A percentile compares a stretch with the other conserved stretches of the same genome.
These are phyloP conservation scores for Knoxia roxburghii DNA, from an alignment of 257 asterid species.

Conservation along the genomic window DNA sequence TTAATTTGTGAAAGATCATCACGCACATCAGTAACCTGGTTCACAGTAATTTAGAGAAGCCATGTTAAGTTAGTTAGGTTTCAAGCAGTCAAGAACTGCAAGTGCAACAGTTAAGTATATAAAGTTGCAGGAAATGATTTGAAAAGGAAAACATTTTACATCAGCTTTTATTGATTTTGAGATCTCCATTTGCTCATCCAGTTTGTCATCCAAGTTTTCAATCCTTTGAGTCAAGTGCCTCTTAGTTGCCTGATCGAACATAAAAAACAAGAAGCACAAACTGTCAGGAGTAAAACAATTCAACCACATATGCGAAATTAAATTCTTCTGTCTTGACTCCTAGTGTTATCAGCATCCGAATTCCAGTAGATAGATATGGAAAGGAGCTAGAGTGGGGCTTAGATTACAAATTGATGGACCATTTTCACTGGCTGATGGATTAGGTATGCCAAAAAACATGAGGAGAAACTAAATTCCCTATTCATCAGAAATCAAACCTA, in stretches of 20 bases:
- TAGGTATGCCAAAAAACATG: slow-evolving; percentile 13
- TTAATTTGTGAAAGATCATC: slow-evolving; percentile 61
- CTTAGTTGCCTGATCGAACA: slow-evolving; percentile 62
- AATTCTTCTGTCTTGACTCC: too few species aligned
- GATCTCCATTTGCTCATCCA: slow-evolving; percentile 82
- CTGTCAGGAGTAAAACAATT: not conserved
- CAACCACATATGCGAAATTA: not conserved
- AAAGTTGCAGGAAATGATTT: not conserved
- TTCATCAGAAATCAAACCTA: not conserved
- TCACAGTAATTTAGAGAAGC: slow-evolving; percentile 14
- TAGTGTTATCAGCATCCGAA: not conserved
- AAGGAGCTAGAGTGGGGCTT: not conserved
- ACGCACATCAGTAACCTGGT: slow-evolving; percentile 55
- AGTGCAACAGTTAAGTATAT: slow-evolving; percentile 20
- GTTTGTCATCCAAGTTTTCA: slow-evolving; percentile 84
- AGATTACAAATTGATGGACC: not conserved
- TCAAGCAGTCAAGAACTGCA: not conserved
- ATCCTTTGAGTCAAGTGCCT: slow-evolving; percentile 90
- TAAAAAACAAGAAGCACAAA: too few species aligned
- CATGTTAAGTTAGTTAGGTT: slow-evolving; percentile 20
- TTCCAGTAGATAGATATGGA: not conserved
- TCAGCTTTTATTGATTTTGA: slow-evolving; percentile 65
- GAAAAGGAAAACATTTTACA: slow-evolving; percentile 33
- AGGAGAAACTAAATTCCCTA: not conserved
- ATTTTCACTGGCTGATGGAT: not conserved